Evolutionary conservation across 495 filamentous ascomycete genomes (phyloP), one percentile per base, ranked within the genome.

Genomic region (Lepidopterella palustris): DNA sequence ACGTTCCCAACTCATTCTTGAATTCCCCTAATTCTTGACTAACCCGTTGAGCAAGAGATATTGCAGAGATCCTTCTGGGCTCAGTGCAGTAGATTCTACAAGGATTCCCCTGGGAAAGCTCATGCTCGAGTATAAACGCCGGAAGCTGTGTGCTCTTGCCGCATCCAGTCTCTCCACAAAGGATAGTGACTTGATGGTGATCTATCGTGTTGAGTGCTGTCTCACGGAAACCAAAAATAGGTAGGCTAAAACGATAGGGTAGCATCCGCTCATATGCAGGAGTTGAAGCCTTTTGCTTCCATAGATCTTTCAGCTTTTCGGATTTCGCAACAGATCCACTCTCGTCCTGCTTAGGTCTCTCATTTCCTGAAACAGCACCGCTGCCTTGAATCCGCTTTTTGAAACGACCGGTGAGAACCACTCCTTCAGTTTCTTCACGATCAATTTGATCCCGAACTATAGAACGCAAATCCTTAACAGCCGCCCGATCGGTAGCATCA

Each of bases 111-210:
- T 84, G 77, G 11, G 82, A 82, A 62, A 98, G 80, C 66, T 96
- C 87, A 61, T 95, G 81, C 65, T 98, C 93, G 1, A 98, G 75
- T 20, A 98, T 82, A 70, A 89, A 98, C 1, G 90, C 84, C 24
- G 93, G 93, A 4, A 96, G 87, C 70, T 98, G 93, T 0, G 93
- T 98, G 74, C 90, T 96, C 77, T 98, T 98, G 55, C 93, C 93
- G 73, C 85, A 96, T 67, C 93, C 93, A 13, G 93, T 98, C 74
- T 97, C 93, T 64, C 92, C 92, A 68, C 90, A 96, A 29, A 97
- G 80, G 55, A 97, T 96, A 5, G 92, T 80, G 4, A 92, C 85
- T 68, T 89, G 93, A 60, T 95, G 78, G 4, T 72, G 72, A 42
- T 88, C 84, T 32, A 96, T 84, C 1, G 87, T 78, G 26, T 78